Evolutionary conservation across 345 rosid genomes (phyloP).

Genomic region (Citrus medica): DNA sequence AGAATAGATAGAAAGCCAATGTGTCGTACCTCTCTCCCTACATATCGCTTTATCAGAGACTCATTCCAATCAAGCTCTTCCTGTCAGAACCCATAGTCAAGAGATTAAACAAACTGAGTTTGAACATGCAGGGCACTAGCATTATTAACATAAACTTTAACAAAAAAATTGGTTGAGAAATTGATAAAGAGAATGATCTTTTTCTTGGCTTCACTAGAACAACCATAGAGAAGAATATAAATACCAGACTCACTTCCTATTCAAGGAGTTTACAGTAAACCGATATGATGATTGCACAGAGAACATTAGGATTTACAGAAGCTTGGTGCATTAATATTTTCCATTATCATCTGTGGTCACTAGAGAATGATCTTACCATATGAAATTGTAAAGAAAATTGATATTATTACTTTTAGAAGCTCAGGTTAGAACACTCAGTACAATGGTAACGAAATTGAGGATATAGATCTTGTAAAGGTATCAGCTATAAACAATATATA

Average conservation of each 20-base stretch:
- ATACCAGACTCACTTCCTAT: neutral
- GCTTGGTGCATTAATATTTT: neutral
- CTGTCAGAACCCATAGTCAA: constrained; percentile 35
- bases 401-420: neutral
- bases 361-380: neutral
- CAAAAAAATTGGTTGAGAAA: neutral
- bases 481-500: neutral
- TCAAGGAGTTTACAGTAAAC: neutral
- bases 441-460: neutral
- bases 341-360: neutral
- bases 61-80: constrained; percentile 86
- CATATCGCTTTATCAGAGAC: constrained; percentile 55
- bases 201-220: neutral
- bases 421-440: neutral
- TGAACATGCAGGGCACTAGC: neutral
- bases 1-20: neutral
- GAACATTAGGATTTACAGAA: neutral
- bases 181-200: neutral
- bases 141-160: neutral
- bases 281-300: neutral
- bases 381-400: neutral
- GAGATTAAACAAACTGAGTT: constrained; percentile 5
- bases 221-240: neutral
- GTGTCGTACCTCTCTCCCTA: constrained; percentile 77
- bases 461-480: neutral